These are phyloP conservation scores for Paecilomyces sp. DNA, from an alignment of 2,329 filamentous ascomycete genomes.

Conservation along the genomic window DNA sequence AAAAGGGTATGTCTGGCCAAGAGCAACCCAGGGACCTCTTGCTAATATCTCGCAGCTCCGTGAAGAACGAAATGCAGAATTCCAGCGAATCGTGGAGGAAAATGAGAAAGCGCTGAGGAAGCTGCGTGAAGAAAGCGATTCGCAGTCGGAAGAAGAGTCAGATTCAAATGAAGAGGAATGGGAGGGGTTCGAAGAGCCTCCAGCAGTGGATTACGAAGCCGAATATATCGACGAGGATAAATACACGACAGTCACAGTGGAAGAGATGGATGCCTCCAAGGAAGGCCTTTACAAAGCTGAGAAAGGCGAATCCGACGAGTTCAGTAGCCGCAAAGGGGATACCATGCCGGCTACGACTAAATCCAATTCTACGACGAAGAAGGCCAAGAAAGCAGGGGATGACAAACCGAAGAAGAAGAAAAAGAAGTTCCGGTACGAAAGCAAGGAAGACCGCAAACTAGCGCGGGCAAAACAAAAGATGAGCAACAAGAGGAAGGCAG, in stretches of 20 bases:
- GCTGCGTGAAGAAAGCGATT: constrained; percentile 41
- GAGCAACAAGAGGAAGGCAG: constrained; percentile 65
- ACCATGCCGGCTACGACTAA: constrained; percentile 21
- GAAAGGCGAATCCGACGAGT: constrained; percentile 20
- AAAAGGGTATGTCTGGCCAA: constrained; percentile 57
- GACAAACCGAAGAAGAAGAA: constrained; percentile 69
- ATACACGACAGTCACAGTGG: constrained; percentile 90
- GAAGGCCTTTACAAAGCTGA: constrained; percentile 60
- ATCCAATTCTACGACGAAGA: constrained; percentile 34
- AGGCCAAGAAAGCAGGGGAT: constrained; percentile 39
- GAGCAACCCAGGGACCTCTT: neutral
- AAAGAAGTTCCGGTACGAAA: constrained; percentile 89
- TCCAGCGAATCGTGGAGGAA: constrained; percentile 72
- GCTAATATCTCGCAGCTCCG: constrained; percentile 54
- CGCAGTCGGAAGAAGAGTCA: constrained; percentile 20
- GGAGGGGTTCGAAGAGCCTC: constrained; percentile 52
- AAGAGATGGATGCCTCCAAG: constrained; percentile 73
- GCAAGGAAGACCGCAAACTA: constrained; percentile 68
- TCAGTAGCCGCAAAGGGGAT: constrained; percentile 20
- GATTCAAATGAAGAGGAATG: constrained; percentile 51
- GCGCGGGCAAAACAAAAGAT: constrained; percentile 56
- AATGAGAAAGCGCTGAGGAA: constrained; percentile 65
- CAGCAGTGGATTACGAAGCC: constrained; percentile 69
- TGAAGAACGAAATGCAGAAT: constrained; percentile 72
- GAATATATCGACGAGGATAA: constrained; percentile 96